A percentile compares a stretch with the other conserved stretches of the same genome.
phyloP scores from a whole-genome alignment of 1,284 basidiomycete genomes.

The Polyporus tsugae region DNA sequence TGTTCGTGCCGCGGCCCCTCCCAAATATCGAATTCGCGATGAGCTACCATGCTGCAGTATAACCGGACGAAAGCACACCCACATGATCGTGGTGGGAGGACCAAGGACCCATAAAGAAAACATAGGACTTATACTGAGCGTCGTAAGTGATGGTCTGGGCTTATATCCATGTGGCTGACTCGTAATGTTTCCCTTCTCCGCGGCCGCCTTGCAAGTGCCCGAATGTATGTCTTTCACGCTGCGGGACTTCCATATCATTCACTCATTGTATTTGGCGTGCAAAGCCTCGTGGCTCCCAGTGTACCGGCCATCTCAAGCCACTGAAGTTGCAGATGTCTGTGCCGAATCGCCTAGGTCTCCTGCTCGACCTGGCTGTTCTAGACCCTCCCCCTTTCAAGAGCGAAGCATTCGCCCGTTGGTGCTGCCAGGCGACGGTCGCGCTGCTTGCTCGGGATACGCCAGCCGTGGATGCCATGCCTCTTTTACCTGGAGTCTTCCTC shows the following conservation, averaged over 20 bases:
- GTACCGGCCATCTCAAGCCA: not conserved
- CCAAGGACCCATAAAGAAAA: not conserved
- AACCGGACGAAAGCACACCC: not conserved
- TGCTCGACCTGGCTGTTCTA: not conserved
- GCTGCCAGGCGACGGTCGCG: not conserved
- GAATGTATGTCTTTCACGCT: too few relatives aligned
- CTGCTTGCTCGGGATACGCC: not conserved
- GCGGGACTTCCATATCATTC: too few relatives aligned
- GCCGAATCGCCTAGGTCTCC: not conserved
- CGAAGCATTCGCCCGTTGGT: not conserved
- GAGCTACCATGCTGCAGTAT: not conserved
- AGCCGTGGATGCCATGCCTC: not conserved
- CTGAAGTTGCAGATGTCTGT: not conserved
- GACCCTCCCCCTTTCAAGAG: not conserved
- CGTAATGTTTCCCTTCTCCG: too few relatives aligned
- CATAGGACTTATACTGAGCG: not conserved
- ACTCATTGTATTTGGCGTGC: too few relatives aligned
- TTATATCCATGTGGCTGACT: too few relatives aligned
- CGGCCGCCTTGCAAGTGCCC: too few relatives aligned
- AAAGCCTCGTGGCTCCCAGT: not conserved
- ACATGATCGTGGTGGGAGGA: not conserved
- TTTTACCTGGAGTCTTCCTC: not conserved
- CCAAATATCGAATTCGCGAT: not conserved
- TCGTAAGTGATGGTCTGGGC: too few relatives aligned
- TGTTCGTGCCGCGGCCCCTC: not conserved